Percentiles rank a stretch among this genome's conserved stretches.
These are phyloP conservation scores for Lepidium africanum DNA, from an alignment of 345 rosid genomes.

Conservation along the genomic window DNA sequence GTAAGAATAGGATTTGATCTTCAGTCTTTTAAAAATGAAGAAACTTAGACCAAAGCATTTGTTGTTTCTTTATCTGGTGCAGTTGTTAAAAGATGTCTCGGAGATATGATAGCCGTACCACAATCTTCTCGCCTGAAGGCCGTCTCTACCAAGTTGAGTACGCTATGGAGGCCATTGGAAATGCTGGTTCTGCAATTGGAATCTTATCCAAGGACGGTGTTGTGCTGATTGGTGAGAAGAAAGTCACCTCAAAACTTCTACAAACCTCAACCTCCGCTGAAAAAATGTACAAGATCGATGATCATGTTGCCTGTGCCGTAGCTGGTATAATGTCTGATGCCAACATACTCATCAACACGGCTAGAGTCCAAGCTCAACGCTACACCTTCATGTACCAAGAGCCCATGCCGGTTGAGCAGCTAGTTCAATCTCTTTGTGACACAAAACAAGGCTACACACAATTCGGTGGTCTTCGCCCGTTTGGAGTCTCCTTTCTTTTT, in stretches of 20 bases:
- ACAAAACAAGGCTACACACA: constrained; percentile 97
- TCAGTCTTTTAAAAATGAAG: not conserved
- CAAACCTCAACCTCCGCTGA: constrained; percentile 87
- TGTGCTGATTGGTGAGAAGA: constrained; percentile 89
- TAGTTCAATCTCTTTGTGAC: constrained; percentile 91
- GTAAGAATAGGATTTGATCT: not conserved
- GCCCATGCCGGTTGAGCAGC: constrained; percentile 96
- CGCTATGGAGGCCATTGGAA: constrained; percentile 98
- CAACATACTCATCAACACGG: constrained; percentile 89
- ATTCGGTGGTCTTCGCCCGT: constrained; percentile 95
- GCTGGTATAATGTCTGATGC: constrained; percentile 99
- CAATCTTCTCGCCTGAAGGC: constrained; percentile 98
- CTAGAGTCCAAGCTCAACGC: constrained; percentile 91
- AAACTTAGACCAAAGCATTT: not conserved
- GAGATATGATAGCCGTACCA: constrained; percentile 97
- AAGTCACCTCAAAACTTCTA: constrained; percentile 92
- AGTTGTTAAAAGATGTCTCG: constrained; percentile 55
- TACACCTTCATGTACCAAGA: constrained; percentile 87
- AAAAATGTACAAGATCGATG: constrained; percentile 98
- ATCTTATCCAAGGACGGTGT: constrained; percentile 86
- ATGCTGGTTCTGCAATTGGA: constrained; percentile 93
- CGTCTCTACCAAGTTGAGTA: constrained; percentile 98
- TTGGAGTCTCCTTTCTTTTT: constrained; percentile 88
- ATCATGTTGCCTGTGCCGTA: constrained; percentile 92
- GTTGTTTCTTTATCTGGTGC: not conserved